A percentile compares a stretch with the other conserved stretches of the same genome.
phyloP scores from a whole-genome alignment of 352 stramenopile species.

The Blastocystis hominis region DNA sequence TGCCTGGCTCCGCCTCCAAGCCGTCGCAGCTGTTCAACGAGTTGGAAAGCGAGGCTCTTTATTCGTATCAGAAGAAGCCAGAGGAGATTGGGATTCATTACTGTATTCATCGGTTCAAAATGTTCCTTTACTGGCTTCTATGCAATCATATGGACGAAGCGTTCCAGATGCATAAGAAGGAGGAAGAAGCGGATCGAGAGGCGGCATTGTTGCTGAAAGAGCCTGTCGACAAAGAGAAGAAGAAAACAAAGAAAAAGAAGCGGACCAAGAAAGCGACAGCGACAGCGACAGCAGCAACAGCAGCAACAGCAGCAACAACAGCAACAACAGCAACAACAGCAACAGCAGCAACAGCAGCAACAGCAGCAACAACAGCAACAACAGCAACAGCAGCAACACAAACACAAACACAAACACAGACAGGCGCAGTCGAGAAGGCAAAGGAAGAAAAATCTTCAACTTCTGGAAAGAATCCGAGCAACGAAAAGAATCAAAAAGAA shows the following conservation, averaged over 20 bases:
- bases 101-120: constrained; percentile 18
- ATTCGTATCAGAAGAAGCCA: not conserved
- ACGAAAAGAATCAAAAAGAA: not conserved
- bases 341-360: not conserved
- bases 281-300: not conserved
- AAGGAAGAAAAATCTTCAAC: not conserved
- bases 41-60: not conserved
- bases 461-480: not conserved
- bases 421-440: not conserved
- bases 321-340: not conserved
- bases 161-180: constrained; percentile 23
- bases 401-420: not conserved
- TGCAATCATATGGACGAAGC: constrained; percentile 15
- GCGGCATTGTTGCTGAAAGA: constrained; percentile 30
- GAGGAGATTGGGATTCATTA: not conserved
- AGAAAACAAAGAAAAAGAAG: constrained; percentile 6
- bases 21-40: constrained; percentile 13
- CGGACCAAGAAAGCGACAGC: not conserved
- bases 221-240: not conserved
- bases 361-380: not conserved
- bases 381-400: not conserved
- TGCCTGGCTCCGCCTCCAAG: not conserved
- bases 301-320: not conserved
- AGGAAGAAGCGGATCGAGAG: constrained; percentile 24
- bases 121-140: constrained; percentile 44